A percentile compares a stretch with the other conserved stretches of the same genome.
Evolutionary conservation across 352 stramenopile species (phyloP).

Genomic region (Pythium utonaiense): DNA sequence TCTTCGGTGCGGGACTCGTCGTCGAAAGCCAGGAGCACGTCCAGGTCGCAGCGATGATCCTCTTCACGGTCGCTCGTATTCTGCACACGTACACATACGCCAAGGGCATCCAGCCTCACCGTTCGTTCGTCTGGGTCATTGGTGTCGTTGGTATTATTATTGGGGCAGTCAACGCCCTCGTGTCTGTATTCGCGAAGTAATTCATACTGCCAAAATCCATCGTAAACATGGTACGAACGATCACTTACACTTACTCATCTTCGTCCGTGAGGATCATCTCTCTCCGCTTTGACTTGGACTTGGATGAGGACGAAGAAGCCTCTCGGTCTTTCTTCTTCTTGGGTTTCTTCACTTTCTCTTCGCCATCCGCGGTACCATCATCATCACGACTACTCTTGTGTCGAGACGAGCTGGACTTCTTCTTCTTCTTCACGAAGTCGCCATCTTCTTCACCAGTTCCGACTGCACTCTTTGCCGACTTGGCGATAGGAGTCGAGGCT

Average conservation of each 20-base stretch:
- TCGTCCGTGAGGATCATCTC: constrained; percentile 22
- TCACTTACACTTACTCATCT: constrained; percentile 7
- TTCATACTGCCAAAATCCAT: neutral
- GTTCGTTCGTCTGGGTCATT: constrained; percentile 16
- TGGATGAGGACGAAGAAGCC: constrained; percentile 1
- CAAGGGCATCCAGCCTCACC: constrained; percentile 26
- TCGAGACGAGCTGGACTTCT: constrained; percentile 9
- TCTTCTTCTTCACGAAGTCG: constrained; percentile 5
- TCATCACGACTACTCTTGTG: neutral
- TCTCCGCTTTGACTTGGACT: constrained; percentile 11
- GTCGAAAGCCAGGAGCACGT: constrained; percentile 32
- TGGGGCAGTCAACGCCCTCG: constrained; percentile 15
- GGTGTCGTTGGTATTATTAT: constrained; percentile 18
- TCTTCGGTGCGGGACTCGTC: constrained; percentile 38
- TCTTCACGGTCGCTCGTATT: constrained; percentile 39
- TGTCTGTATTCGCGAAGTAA: constrained; percentile 22
- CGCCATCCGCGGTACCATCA: neutral
- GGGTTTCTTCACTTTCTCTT: constrained; percentile 1
- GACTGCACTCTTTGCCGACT: neutral
- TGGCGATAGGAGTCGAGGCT: neutral
- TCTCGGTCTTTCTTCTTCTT: constrained; percentile 24
- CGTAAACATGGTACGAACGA: neutral
- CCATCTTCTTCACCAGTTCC: neutral
- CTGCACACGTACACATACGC: constrained; percentile 44
- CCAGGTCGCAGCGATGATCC: constrained; percentile 30